Evolutionary conservation across 306 rosid species (phyloP).

Genomic region (Nissolia schottii): DNA sequence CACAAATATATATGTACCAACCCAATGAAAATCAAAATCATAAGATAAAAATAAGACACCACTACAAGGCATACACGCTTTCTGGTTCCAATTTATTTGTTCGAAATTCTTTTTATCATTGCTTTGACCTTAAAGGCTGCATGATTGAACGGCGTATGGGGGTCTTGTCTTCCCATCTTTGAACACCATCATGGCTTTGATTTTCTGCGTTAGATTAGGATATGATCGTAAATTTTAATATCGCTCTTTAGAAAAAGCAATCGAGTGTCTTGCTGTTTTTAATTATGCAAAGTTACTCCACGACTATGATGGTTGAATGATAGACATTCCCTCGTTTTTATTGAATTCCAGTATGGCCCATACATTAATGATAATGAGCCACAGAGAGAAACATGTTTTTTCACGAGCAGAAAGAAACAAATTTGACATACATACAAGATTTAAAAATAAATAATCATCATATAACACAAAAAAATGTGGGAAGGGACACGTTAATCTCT

Average conservation of each 20-base stretch:
- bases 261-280: slow-evolving; percentile 40
- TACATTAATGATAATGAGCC: slow-evolving; percentile 6
- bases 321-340: slow-evolving; percentile 29
- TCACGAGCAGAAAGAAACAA: too few species aligned
- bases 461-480: too few species aligned
- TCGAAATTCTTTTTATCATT: slow-evolving; percentile 35
- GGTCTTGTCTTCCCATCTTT: slow-evolving; percentile 47
- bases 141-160: slow-evolving; percentile 74
- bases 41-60: slow-evolving; percentile 15
- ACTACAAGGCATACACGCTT: slow-evolving; percentile 39
- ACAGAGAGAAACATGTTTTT: neutral
- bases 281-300: slow-evolving; percentile 44
- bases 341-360: slow-evolving; percentile 36
- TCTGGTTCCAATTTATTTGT: slow-evolving; percentile 20
- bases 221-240: slow-evolving; percentile 29
- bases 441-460: too few species aligned
- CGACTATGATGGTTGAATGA: slow-evolving; percentile 60
- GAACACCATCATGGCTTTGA: slow-evolving; percentile 53
- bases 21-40: neutral
- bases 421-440: too few species aligned
- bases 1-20: slow-evolving; percentile 28
- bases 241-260: slow-evolving; percentile 37
- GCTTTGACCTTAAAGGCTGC: slow-evolving; percentile 61
- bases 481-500: too few species aligned
- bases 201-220: slow-evolving; percentile 32